Base-by-base conservation (phyloP, 768 basidiomycete genomes). In the Suillus subluteus region DNA sequence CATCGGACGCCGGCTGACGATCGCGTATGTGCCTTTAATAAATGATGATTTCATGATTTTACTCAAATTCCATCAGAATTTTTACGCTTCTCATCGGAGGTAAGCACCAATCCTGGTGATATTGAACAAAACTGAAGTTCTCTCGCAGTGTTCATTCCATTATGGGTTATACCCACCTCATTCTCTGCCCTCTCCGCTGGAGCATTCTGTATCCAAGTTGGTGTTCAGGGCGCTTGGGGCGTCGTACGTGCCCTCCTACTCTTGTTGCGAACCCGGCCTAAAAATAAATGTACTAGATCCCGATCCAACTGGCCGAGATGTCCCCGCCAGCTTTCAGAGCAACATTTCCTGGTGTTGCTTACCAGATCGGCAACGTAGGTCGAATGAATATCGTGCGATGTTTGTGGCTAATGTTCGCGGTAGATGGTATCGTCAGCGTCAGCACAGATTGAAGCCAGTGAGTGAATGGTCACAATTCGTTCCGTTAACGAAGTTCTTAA, bases 171-270 rank as follows among this genome's bases (percentile, higher is more conserved):
- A 8, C 95, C 95, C 3, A 77, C 71, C 7, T 78, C 83, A 1
- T 96, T 96, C 76, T 75, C 84, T 1, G 84, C 80, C 1, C 88
- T 98, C 11, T 73, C 92, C 0, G 93, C 92, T 0, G 94, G 94
- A 12, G 95, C 94, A 1, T 97, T 96, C 79, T 94, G 86, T 70
- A 81, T 95, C 18, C 94, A 95, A 73, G 87, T 93, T 69, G 93
- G 92, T 62, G 92, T 96, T 0, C 95, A 97, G 75, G 94, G 94
- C 2, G 94, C 93, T 44, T 95, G 92, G 92, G 93, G 93, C 71
- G 89, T 94, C 13, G 91, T 94, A 73, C 69, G 90, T 75, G 1
- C 5, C 46, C 55, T n/a, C 48, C 48, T 30, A 8, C 62, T 56
- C 48, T 37, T 52, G 23, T 46, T 30, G n/a, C 38, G 32, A 35